Base-by-base conservation (phyloP, 768 basidiomycete species). In the Lactarius sanguifluus region DNA sequence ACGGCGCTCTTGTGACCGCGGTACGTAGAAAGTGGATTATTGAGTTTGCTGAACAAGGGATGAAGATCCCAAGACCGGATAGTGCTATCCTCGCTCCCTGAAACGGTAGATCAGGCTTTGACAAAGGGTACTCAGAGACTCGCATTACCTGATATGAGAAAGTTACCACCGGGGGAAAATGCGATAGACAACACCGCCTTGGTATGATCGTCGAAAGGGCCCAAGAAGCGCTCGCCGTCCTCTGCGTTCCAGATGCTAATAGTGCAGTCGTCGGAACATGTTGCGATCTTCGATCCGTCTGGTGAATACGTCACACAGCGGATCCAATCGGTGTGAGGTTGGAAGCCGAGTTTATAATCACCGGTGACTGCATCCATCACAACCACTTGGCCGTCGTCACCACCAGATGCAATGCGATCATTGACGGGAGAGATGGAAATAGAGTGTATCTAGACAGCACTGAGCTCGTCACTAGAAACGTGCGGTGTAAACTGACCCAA, bases 1-100 rank as follows among this genome's bases (percentile, higher is more conserved):
- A 66, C 62, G 13, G 65, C 45, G 57, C 56, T 34, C 5, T n/a
- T 52, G 77, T 74, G 28, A 81, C 68, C 67, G 34, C 4, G 34
- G 34, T 65, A 65, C 1, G 34, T 45, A 9, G 38, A 32, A 15
- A 56, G 52, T 2, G 52, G 63, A 20, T 57, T 64, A 47, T 50
- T 40, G 32, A 64, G 45, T 34, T 47, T 52, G 36, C 23, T 32
- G 63, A 40, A 50, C 18, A 36, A 18, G 18, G 63, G 45, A 13
- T 30, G 47, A 52, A 57, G 34, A 41, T 59, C 64, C 64, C 64
- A 64, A 0, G 64, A 36, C n/a, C 47, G 57, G 16, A 67, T 34
- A 1, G 66, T 67, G 2, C 10, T 9, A 34, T 67, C 66, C 13
- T 34, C 18, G 34, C 40, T 55, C 23, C 62, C 58, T 59, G 9